Evolutionary conservation across 2,329 filamentous ascomycete genomes (phyloP).

Genomic region (Fusarium multiceps): DNA sequence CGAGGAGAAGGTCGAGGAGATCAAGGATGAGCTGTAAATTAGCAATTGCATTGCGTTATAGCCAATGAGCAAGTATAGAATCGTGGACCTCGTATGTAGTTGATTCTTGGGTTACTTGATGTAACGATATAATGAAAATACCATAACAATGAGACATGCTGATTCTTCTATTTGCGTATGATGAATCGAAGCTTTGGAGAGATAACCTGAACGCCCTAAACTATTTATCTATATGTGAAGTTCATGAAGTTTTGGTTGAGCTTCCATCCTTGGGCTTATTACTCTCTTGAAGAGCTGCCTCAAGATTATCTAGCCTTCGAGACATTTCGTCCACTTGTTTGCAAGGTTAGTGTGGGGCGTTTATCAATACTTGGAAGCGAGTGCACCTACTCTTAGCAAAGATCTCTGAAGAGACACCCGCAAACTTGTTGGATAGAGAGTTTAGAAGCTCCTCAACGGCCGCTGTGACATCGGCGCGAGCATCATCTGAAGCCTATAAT

Average conservation of each 20-base stretch:
- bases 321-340: slow-evolving; percentile 96
- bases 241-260: slow-evolving; percentile 51
- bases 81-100: slow-evolving; percentile 31
- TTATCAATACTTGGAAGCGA: background rate
- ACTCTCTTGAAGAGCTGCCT: slow-evolving; percentile 73
- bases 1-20: slow-evolving; percentile 72
- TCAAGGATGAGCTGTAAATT: slow-evolving; percentile 52
- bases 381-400: slow-evolving; percentile 81
- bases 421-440: slow-evolving; percentile 86
- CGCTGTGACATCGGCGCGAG: slow-evolving; percentile 73
- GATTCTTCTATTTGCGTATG: slow-evolving; percentile 19
- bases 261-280: slow-evolving; percentile 58
- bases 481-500: slow-evolving; percentile 57
- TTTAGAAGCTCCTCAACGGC: slow-evolving; percentile 90
- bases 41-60: slow-evolving; percentile 10
- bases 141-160: slow-evolving; percentile 14
- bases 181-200: slow-evolving; percentile 24
- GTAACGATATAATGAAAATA: slow-evolving; percentile 35
- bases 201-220: slow-evolving; percentile 31
- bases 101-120: slow-evolving; percentile 34
- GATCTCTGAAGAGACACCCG: slow-evolving; percentile 84
- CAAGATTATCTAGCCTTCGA: slow-evolving; percentile 83
- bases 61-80: slow-evolving; percentile 25
- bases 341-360: slow-evolving; percentile 23
- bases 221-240: background rate